phyloP scores from a whole-genome alignment of 768 basidiomycete species.

The Astraeus odoratus region DNA sequence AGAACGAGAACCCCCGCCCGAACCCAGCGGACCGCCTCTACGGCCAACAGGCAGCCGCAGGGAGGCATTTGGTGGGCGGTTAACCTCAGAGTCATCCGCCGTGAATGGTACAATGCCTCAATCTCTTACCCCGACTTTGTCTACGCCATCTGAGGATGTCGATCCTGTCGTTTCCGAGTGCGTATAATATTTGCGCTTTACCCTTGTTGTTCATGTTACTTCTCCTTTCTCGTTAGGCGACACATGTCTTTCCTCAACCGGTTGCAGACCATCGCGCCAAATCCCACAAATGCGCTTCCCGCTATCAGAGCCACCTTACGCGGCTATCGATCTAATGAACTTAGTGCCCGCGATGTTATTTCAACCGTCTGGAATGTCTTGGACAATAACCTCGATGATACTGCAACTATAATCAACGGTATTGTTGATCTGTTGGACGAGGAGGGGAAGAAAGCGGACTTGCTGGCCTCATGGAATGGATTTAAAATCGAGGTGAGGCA shows the following conservation, averaged over 20 bases:
- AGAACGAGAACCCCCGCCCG: conserved; percentile 44
- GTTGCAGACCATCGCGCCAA: conserved; percentile 50
- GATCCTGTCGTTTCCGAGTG: conserved; percentile 55
- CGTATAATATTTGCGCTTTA: conserved; percentile 15
- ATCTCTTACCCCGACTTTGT: conserved; percentile 23
- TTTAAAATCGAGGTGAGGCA: conserved; percentile 84
- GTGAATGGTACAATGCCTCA: conserved; percentile 10
- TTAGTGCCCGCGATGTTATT: conserved; percentile 76
- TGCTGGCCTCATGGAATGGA: conserved; percentile 74
- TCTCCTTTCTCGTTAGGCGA: conserved; percentile 40
- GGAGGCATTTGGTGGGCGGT: conserved; percentile 53
- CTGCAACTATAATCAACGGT: conserved; percentile 64
- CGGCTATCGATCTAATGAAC: conserved; percentile 71
- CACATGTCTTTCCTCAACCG: conserved; percentile 60
- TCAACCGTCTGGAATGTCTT: conserved; percentile 82
- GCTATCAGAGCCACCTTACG: conserved; percentile 72
- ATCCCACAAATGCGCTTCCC: conserved; percentile 50
- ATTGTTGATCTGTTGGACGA: conserved; percentile 77
- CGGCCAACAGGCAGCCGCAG: conserved; percentile 40
- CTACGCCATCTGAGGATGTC: conserved; percentile 30
- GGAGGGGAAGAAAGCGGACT: conserved; percentile 72
- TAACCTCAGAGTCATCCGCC: conserved; percentile 38
- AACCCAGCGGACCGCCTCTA: conserved; percentile 17
- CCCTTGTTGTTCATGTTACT: neutral
- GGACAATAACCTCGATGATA: conserved; percentile 61